A percentile compares a stretch with the other conserved stretches of the same genome.
These are phyloP conservation scores for Cordyceps cateniannulata DNA, from an alignment of 2,329 filamentous ascomycete genomes.

Conservation along the genomic window DNA sequence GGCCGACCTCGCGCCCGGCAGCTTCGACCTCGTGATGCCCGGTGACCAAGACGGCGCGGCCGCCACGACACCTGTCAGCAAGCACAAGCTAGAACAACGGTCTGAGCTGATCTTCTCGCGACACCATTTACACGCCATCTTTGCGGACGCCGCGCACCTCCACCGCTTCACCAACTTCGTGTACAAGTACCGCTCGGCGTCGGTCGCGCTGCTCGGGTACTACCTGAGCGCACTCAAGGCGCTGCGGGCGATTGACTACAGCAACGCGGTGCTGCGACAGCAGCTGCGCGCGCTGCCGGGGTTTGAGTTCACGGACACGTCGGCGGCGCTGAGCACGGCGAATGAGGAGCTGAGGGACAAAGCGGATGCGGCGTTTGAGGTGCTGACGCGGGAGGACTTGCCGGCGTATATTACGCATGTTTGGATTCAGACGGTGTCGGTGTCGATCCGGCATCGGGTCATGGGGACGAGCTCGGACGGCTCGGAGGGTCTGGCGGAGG, in stretches of 20 bases:
- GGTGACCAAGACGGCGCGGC: conserved; percentile 9
- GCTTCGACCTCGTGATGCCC: conserved; percentile 29
- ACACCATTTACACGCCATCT: conserved; percentile 59
- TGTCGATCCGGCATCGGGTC: conserved; percentile 60
- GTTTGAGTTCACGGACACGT: conserved; percentile 15
- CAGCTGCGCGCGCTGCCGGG: conserved; percentile 12
- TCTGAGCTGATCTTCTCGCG: conserved; percentile 60
- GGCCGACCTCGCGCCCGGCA: conserved; percentile 31
- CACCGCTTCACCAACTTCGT: conserved; percentile 63
- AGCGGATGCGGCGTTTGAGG: conserved; percentile 55
- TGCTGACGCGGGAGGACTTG: conserved; percentile 59
- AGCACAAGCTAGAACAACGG: conserved; percentile 52
- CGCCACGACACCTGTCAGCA: background rate
- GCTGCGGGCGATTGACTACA: conserved; percentile 62
- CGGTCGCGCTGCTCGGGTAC: conserved; percentile 61
- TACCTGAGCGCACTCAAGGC: conserved; percentile 68
- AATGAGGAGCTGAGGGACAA: conserved; percentile 57
- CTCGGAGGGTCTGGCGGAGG: conserved; percentile 66
- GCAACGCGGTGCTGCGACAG: conserved; percentile 44
- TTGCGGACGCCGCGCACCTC: conserved; percentile 56
- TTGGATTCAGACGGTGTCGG: conserved; percentile 61
- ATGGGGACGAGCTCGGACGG: conserved; percentile 61
- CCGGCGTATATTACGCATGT: conserved; percentile 64
- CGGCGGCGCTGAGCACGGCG: conserved; percentile 30
- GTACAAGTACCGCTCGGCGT: conserved; percentile 50